These are phyloP conservation scores for Juncus effusus DNA, from an alignment of 176 grass and related monocot species.

Conservation along the genomic window DNA sequence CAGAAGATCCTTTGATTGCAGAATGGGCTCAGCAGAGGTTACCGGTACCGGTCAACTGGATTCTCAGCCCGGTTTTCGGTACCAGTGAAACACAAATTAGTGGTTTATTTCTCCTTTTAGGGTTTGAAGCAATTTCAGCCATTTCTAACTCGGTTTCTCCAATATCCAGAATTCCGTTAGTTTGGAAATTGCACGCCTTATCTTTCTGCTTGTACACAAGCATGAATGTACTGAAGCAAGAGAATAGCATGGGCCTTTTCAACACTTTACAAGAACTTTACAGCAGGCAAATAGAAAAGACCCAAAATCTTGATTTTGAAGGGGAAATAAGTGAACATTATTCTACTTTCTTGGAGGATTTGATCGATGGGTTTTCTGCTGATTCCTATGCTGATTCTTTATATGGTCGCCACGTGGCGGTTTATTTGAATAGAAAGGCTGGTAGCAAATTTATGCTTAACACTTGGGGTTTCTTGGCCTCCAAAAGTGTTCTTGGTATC, in stretches of 20 bases:
- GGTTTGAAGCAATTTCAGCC: conserved; percentile 62
- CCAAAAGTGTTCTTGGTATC: conserved; percentile 62
- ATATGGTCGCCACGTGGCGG: conserved; percentile 76
- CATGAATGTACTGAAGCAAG: conserved; percentile 63
- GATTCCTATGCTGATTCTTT: conserved; percentile 75
- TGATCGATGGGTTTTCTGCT: conserved; percentile 72
- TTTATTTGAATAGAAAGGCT: conserved; percentile 78
- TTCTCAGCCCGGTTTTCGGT: conserved; percentile 73
- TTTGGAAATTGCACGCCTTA: conserved; percentile 93
- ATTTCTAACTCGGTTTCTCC: conserved; percentile 25
- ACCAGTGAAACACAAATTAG: conserved; percentile 48
- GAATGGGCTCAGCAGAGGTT: conserved; percentile 84
- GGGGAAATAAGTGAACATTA: conserved; percentile 82
- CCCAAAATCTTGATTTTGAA: conserved; percentile 51
- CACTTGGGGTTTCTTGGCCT: conserved; percentile 65
- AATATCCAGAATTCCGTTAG: conserved; percentile 42
- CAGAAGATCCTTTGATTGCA: conserved; percentile 38
- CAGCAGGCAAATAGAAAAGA: conserved; percentile 33
- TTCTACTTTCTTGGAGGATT: conserved; percentile 71
- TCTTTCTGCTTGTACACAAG: conserved; percentile 52
- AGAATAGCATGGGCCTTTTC: conserved; percentile 70
- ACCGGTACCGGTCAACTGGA: conserved; percentile 75
- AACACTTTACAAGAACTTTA: conserved; percentile 78
- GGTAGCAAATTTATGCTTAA: conserved; percentile 53
- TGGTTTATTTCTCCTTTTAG: conserved; percentile 78